Conservation (phyloP, 768 basidiomycete genomes). For the Hemileccinum impolitum region DNA sequence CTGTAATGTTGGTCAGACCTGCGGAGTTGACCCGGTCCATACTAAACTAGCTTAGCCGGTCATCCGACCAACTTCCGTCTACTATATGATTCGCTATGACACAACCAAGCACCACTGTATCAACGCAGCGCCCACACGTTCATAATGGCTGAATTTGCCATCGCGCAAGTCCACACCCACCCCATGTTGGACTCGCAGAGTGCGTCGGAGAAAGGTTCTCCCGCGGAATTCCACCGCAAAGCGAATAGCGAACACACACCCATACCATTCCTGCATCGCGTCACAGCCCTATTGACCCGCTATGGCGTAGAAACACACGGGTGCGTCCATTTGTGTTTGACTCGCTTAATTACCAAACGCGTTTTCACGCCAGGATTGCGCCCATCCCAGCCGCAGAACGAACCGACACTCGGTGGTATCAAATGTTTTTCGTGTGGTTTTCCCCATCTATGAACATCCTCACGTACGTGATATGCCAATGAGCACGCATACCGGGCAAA, state of each 20-base stretch:
- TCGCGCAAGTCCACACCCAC: too few species aligned
- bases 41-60: too few species aligned
- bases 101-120: too few species aligned
- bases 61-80: too few species aligned
- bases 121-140: too few species aligned
- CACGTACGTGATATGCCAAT: constrained; percentile 25
- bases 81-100: too few species aligned
- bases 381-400: constrained; percentile 37
- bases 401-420: constrained; percentile 40
- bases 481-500: too few species aligned
- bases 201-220: not conserved
- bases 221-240: not conserved
- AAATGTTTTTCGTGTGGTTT: constrained; percentile 51
- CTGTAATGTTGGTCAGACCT: too few species aligned
- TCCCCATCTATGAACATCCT: constrained; percentile 45
- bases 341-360: not conserved
- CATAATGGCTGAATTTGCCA: too few species aligned
- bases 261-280: constrained; percentile 16
- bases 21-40: too few species aligned
- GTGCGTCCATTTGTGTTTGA: constrained; percentile 18
- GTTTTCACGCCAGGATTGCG: constrained; percentile 29
- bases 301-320: constrained; percentile 43
- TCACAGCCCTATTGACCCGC: constrained; percentile 29
- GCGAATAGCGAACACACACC: not conserved
- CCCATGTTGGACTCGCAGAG: too few species aligned